Base-by-base conservation (phyloP, 2,329 filamentous ascomycete species). In the Aureobasidium zeae region DNA sequence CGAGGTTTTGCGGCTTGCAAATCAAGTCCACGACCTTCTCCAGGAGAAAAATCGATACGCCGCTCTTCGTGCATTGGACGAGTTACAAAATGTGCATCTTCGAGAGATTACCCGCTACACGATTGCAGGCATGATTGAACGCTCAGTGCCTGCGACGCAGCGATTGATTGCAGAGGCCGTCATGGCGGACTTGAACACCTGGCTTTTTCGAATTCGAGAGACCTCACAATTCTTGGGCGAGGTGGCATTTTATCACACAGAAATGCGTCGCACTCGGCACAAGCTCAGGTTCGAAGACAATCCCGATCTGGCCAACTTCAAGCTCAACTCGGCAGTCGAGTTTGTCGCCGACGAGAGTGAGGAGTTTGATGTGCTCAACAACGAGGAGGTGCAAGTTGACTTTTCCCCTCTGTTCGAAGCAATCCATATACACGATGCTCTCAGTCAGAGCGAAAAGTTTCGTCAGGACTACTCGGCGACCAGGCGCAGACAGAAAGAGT, bases 171-270 rank as follows among this genome's bases (percentile, higher is more conserved):
- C 89, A 3, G 89, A 96, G 63, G 87, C 88, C 11, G 91, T 98
- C 52, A 96, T 96, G 86, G 83, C 78, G 2, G 91, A 98, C 63
- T 67, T 98, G 44, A 96, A 96, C 58, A 95, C 87, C 1, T 98
- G 91, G 91, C 71, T 98, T 8, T 98, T 83, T 57, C 81, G 86
- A 16, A 94, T 98, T 50, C 80, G 91, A 55, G 91, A 98, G 63
- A 94, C 87, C 13, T 95, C 91, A 1, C 89, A 95, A 54, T 95
- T 94, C 51, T 68, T 98, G 6, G 91, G 91, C 4, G 91, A 98
- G 61, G 86, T 98, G 5, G 88, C 91, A 3, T 93, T 98, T 59
- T 96, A 93, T 57, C 87, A 96, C 57, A 98, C 91, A 0, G 84
- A 95, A 55, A 76, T 93, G 59, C 79, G 91, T 32, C 77, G 89